Conservation (phyloP, 345 rosid genomes). For the Rhizophora mangle region DNA sequence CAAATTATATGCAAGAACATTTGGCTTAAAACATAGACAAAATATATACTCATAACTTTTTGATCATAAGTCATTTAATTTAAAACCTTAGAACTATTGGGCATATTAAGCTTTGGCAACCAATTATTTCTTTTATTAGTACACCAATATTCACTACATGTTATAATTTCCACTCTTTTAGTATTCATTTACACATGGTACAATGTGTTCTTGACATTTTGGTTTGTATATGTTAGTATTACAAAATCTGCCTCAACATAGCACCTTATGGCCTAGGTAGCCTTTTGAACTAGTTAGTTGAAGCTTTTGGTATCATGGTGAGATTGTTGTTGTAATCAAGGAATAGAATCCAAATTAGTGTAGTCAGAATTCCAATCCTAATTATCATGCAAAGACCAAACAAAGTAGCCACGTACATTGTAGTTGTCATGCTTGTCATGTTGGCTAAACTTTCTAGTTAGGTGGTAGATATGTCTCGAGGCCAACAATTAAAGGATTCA, state of each 20-base stretch:
- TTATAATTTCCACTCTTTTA: background rate
- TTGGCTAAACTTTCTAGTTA: background rate
- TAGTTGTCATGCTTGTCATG: constrained; percentile 55
- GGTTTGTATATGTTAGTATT: background rate
- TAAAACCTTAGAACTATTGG: too few species aligned
- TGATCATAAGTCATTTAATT: too few species aligned
- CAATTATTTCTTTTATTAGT: background rate
- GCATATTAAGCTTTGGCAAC: background rate
- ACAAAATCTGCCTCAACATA: constrained; percentile 15
- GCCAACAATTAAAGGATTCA: background rate
- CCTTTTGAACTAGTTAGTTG: constrained; percentile 67
- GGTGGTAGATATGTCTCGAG: background rate
- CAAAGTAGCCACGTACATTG: constrained; percentile 65
- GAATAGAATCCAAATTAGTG: constrained; percentile 79
- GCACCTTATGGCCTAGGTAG: constrained; percentile 34
- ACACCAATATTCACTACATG: background rate
- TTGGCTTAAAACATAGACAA: too few species aligned
- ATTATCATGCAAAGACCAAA: constrained; percentile 89
- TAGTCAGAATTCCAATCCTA: constrained; percentile 97
- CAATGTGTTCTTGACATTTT: background rate
- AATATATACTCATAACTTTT: too few species aligned
- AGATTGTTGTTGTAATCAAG: constrained; percentile 71
- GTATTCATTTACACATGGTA: background rate
- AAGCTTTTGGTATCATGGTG: constrained; percentile 78
- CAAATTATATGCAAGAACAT: too few species aligned